These are phyloP conservation scores for Amphicarpaea edgeworthii DNA, from an alignment of 306 rosid species.

Conservation along the genomic window DNA sequence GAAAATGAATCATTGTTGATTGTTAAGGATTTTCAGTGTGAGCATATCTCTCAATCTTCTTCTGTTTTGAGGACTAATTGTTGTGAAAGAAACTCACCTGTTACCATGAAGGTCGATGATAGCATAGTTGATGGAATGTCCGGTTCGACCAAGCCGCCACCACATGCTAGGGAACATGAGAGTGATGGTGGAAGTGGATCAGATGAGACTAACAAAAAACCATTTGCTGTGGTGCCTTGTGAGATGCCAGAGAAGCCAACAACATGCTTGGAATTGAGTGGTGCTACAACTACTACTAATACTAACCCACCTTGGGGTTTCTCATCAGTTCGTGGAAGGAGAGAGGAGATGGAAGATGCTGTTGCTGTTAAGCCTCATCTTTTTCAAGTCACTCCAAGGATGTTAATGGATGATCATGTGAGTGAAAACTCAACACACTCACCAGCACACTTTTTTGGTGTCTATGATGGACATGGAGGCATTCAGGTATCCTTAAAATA, in stretches of 20 bases:
- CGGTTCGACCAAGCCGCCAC: conserved; percentile 21
- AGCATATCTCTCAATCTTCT: conserved; percentile 42
- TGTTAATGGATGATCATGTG: conserved; percentile 54
- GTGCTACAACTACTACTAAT: background rate
- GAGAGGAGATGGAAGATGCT: conserved; percentile 92
- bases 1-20: conserved; percentile 40
- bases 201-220: conserved; percentile 51
- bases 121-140: conserved; percentile 27
- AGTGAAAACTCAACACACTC: conserved; percentile 41
- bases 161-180: conserved; percentile 40
- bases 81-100: conserved; percentile 29
- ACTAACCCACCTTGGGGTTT: conserved; percentile 67
- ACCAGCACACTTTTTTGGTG: conserved; percentile 70
- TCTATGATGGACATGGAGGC: conserved; percentile 91
- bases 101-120: conserved; percentile 42
- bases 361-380: conserved; percentile 60
- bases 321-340: conserved; percentile 68
- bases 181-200: conserved; percentile 55
- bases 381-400: conserved; percentile 57
- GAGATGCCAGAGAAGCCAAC: conserved; percentile 48
- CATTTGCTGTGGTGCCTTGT: conserved; percentile 23
- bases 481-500: conserved; percentile 58
- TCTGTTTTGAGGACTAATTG: conserved; percentile 38
- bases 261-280: conserved; percentile 50
- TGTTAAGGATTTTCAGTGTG: conserved; percentile 40